phyloP scores from a whole-genome alignment of 345 rosid species.

The Crucihimalaya himalaica region DNA sequence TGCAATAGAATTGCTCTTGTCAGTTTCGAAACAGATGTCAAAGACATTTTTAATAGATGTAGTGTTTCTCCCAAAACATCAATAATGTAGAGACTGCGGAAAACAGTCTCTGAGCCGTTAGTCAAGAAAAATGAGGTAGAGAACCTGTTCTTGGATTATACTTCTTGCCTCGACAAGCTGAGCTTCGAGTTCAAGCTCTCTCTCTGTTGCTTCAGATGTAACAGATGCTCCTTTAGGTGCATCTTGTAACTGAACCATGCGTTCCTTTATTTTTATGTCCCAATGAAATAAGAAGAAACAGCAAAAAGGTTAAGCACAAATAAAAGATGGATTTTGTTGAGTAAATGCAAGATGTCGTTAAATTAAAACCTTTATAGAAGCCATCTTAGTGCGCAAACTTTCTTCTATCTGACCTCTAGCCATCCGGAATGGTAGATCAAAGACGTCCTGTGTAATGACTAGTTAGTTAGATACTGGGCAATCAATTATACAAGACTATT shows the following conservation, averaged over 20 bases:
- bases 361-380: constrained; percentile 79
- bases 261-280: constrained; percentile 28
- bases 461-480: background rate
- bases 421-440: constrained; percentile 91
- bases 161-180: constrained; percentile 99
- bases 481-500: background rate
- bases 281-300: constrained; percentile 10
- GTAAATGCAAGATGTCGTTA: background rate
- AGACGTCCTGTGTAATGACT: constrained; percentile 63
- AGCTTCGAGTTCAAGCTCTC: constrained; percentile 99
- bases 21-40: background rate
- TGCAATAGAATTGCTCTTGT: constrained; percentile 42
- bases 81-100: background rate
- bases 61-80: background rate
- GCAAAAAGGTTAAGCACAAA: constrained; percentile 4
- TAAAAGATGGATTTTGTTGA: background rate
- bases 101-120: background rate
- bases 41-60: background rate
- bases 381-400: constrained; percentile 90
- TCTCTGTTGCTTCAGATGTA: constrained; percentile 92
- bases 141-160: constrained; percentile 98
- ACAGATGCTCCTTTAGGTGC: constrained; percentile 88
- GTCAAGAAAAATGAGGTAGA: background rate
- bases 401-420: constrained; percentile 99
- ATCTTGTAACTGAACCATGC: constrained; percentile 89